A percentile compares a stretch with the other conserved stretches of the same genome.
These are phyloP conservation scores for Straminergon stramineum DNA, from an alignment of 225 moss, liverwort and hornwort species.

Conservation along the genomic window DNA sequence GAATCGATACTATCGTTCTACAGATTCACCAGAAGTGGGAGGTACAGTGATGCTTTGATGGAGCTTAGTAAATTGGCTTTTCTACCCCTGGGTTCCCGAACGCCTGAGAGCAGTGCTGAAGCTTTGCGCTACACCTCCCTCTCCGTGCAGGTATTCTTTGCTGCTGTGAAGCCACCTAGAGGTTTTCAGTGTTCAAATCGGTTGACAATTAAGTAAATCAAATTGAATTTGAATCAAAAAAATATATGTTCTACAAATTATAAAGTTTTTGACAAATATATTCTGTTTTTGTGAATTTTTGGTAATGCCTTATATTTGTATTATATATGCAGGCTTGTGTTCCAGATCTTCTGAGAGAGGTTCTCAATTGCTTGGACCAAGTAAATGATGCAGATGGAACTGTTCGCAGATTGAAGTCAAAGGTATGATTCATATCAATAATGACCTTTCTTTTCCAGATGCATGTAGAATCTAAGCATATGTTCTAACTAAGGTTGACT, in stretches of 20 bases:
- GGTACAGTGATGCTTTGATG: constrained; percentile 76
- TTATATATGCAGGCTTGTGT: constrained; percentile 61
- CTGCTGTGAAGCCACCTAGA: not conserved
- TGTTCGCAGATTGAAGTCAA: constrained; percentile 70
- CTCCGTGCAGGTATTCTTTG: constrained; percentile 55
- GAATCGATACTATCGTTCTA: constrained; percentile 80
- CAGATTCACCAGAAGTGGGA: constrained; percentile 56
- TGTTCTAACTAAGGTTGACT: not conserved
- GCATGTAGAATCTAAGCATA: not conserved
- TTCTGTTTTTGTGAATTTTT: not conserved
- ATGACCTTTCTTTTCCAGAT: not conserved
- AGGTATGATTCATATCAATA: constrained; percentile 29
- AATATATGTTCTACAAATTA: not conserved
- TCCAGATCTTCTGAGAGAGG: constrained; percentile 85
- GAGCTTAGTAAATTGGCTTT: constrained; percentile 87
- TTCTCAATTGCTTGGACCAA: constrained; percentile 82
- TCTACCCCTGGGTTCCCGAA: constrained; percentile 64
- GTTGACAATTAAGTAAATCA: not conserved
- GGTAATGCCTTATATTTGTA: not conserved
- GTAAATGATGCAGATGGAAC: constrained; percentile 89
- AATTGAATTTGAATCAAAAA: no score
- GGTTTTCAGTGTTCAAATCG: not conserved
- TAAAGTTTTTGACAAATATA: not conserved
- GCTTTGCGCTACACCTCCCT: constrained; percentile 67
- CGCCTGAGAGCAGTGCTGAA: constrained; percentile 77